These are phyloP conservation scores for Saccharomyces uvarum DNA, from an alignment of 1,139 yeast species.

Conservation along the genomic window DNA sequence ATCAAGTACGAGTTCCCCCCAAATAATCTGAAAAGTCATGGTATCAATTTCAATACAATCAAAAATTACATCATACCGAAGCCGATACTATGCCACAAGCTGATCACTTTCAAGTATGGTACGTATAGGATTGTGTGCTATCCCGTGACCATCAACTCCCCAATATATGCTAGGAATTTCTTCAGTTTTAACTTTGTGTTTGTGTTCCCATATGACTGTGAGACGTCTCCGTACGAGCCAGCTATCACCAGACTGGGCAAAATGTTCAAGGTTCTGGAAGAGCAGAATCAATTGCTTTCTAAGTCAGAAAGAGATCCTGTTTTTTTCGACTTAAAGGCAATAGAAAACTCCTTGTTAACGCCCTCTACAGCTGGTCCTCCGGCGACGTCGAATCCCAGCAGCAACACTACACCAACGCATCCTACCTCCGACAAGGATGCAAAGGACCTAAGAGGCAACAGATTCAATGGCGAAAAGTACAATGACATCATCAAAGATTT, in stretches of 20 bases:
- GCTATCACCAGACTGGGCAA: conserved; percentile 77
- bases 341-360: neutral
- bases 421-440: conserved; percentile 5
- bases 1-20: conserved; percentile 89
- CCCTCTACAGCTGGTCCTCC: neutral
- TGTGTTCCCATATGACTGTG: conserved; percentile 78
- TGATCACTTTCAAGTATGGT: conserved; percentile 66
- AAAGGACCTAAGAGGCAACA: neutral
- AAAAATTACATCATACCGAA: conserved; percentile 91
- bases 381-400: neutral
- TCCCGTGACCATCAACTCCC: conserved; percentile 74
- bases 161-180: conserved; percentile 78
- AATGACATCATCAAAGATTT: conserved; percentile 26
- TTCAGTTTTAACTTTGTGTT: conserved; percentile 90
- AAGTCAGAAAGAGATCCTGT: conserved; percentile 35
- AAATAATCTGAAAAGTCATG: conserved; percentile 39
- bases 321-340: conserved; percentile 24
- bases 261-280: conserved; percentile 86
- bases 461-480: conserved; percentile 15
- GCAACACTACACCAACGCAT: neutral
- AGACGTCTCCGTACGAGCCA: conserved; percentile 78
- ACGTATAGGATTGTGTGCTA: conserved; percentile 75
- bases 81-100: conserved; percentile 77
- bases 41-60: conserved; percentile 76
- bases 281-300: conserved; percentile 73